Evolutionary conservation across 2,329 filamentous ascomycete species (phyloP).

Genomic region (Aspergillus cejpii): DNA sequence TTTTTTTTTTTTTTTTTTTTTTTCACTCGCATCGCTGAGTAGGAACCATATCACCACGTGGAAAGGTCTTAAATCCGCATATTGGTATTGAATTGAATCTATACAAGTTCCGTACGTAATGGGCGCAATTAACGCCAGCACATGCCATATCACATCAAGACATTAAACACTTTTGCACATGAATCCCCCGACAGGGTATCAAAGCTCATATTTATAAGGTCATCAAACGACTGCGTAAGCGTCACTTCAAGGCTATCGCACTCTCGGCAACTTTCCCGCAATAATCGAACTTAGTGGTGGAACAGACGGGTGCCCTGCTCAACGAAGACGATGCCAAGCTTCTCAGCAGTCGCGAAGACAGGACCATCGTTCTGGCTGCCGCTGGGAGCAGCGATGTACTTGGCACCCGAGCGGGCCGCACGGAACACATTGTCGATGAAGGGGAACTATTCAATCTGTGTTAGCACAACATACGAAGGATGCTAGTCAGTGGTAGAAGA

Average conservation of each 20-base stretch:
- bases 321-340: conserved; percentile 86
- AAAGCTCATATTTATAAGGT: conserved; percentile 8
- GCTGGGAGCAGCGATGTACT: conserved; percentile 89
- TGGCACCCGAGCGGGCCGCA: conserved; percentile 77
- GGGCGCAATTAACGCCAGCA: conserved; percentile 1
- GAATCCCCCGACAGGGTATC: background rate
- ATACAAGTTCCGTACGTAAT: background rate
- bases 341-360: conserved; percentile 74
- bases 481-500: background rate
- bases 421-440: conserved; percentile 98
- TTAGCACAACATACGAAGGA: background rate
- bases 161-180: background rate
- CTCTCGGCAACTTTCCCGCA: background rate
- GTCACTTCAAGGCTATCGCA: conserved; percentile 1
- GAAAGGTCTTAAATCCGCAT: background rate
- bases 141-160: conserved; percentile 2
- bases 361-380: conserved; percentile 55
- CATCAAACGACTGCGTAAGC: conserved; percentile 5
- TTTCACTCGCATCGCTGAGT: background rate
- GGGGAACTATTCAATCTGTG: conserved; percentile 58
- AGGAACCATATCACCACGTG: no score
- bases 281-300: conserved; percentile 62
- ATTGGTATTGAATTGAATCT: background rate
- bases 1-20: background rate
- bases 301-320: conserved; percentile 92